Conservation (phyloP, 1,284 basidiomycete genomes). For the Cutaneotrichosporon dermatis region DNA sequence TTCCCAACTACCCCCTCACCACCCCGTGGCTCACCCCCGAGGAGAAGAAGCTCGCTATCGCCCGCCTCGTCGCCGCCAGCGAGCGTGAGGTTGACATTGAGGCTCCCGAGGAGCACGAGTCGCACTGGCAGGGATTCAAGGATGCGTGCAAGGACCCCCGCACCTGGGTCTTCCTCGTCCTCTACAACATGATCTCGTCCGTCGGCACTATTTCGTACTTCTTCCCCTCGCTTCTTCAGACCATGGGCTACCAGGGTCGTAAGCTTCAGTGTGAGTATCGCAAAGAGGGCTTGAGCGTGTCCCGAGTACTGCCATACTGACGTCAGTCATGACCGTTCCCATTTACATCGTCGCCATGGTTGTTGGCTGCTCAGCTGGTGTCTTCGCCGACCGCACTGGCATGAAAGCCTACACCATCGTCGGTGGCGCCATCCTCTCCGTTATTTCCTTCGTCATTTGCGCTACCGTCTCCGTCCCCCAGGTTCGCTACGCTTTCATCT, state of each 20-base stretch:
- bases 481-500: conserved; percentile 25
- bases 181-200: conserved; percentile 19
- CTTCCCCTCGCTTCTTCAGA: conserved; percentile 28
- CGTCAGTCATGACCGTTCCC: conserved; percentile 26
- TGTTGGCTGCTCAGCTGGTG: conserved; percentile 16
- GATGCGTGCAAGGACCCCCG: conserved; percentile 29
- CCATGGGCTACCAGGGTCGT: conserved; percentile 30
- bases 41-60: conserved; percentile 17
- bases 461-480: conserved; percentile 6
- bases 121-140: conserved; percentile 22
- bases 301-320: no score
- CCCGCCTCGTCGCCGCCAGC: conserved; percentile 13
- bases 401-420: conserved; percentile 17
- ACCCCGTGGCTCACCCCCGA: conserved; percentile 33
- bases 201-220: conserved; percentile 37
- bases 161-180: conserved; percentile 25
- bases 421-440: conserved; percentile 12
- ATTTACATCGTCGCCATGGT: conserved; percentile 23
- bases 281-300: no score
- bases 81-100: no score
- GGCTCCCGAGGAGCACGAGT: conserved; percentile 11
- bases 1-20: conserved; percentile 39
- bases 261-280: conserved; percentile 19
- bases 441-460: conserved; percentile 9
- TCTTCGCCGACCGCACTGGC: conserved; percentile 22